A percentile compares a stretch with the other conserved stretches of the same genome.
Conservation (phyloP, 495 filamentous ascomycete genomes). For the Neurospora sp. region DNA sequence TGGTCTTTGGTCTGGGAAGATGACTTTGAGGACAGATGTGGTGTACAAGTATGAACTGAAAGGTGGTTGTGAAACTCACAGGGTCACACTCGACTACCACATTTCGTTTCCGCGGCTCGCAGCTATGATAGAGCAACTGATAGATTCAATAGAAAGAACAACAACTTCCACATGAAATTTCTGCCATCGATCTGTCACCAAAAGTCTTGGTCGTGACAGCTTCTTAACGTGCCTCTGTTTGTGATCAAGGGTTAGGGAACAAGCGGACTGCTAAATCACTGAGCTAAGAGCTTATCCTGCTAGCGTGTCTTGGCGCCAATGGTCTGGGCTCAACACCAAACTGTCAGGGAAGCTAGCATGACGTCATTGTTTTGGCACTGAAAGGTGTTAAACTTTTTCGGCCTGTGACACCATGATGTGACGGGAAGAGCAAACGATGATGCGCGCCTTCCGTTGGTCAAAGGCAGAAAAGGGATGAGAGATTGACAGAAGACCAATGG, state of each 20-base stretch:
- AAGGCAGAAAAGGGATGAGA: not conserved
- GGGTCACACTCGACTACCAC: not conserved
- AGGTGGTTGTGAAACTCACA: not conserved
- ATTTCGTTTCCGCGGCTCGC: not conserved
- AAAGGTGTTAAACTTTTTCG: not conserved
- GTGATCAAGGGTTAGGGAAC: not conserved
- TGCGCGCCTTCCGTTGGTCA: not conserved
- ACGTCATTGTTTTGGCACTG: not conserved
- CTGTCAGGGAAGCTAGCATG: not conserved
- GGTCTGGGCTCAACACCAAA: not conserved
- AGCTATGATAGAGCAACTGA: not conserved
- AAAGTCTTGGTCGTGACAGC: not conserved
- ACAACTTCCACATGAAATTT: not conserved
- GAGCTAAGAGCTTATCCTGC: not conserved
- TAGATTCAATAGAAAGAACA: not conserved
- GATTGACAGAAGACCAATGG: not conserved
- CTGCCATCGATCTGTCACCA: not conserved
- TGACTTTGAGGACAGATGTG: not conserved
- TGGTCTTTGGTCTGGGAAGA: not conserved
- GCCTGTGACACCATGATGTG: not conserved
- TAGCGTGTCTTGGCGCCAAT: not conserved
- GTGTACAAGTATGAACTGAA: not conserved
- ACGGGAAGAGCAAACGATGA: not conserved
- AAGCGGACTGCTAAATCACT: not conserved
- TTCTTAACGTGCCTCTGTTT: not conserved